A percentile compares a stretch with the other conserved stretches of the same genome.
Evolutionary conservation across 441 rosid genomes (phyloP).

Genomic region (California macrophylla): DNA sequence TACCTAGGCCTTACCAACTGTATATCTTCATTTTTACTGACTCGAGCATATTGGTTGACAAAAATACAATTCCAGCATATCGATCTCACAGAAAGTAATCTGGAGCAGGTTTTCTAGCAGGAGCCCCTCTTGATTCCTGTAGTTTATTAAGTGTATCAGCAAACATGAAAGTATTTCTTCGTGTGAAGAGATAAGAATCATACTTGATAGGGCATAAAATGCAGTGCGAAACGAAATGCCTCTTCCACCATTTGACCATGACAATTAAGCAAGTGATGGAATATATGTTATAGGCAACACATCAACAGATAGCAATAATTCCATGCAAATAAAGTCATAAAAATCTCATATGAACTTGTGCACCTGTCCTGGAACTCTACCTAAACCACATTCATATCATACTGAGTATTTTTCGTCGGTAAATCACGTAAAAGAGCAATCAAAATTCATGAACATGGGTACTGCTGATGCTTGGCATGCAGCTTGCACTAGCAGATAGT

Average conservation of each 20-base stretch:
- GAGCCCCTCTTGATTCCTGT: conserved; percentile 85
- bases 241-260: not conserved
- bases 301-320: not conserved
- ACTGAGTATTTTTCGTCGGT: not conserved
- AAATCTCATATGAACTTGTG: not conserved
- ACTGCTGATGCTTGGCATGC: not conserved
- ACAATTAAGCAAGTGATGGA: not conserved
- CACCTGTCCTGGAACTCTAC: not conserved
- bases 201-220: not conserved
- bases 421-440: too few relatives aligned
- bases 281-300: not conserved
- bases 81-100: conserved; percentile 67
- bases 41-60: not conserved
- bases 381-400: not conserved
- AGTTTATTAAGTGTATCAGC: conserved; percentile 7
- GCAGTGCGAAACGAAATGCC: not conserved
- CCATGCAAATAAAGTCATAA: not conserved
- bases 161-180: not conserved
- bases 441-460: not conserved
- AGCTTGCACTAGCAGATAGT: not conserved
- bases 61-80: conserved; percentile 10
- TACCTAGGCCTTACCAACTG: not conserved
- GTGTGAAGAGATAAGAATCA: not conserved
- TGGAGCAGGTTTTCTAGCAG: conserved; percentile 67
- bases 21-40: conserved; percentile 17